These are phyloP conservation scores for Pseudohalonectria lignicola DNA, from an alignment of 2,329 filamentous ascomycete genomes.

Conservation along the genomic window DNA sequence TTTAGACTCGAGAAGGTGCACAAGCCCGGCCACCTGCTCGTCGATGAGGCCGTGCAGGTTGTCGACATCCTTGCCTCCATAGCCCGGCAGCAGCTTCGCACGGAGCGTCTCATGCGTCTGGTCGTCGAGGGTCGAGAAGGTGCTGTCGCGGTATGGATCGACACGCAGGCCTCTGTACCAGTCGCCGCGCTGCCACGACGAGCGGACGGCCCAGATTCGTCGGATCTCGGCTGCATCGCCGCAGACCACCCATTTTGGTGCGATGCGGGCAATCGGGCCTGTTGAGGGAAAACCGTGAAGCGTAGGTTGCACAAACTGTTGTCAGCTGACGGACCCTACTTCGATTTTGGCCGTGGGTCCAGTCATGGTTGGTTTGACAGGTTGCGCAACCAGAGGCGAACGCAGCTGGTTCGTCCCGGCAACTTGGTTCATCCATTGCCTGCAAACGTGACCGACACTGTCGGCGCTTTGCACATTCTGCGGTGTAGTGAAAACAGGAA, in stretches of 20 bases:
- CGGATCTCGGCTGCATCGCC: constrained; percentile 17
- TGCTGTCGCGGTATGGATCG: constrained; percentile 36
- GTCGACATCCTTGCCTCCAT: constrained; percentile 18
- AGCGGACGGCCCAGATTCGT: constrained; percentile 17
- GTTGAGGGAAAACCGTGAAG: background rate
- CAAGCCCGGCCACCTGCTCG: constrained; percentile 28
- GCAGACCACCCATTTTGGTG: constrained; percentile 16
- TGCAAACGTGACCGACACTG: too few relatives aligned
- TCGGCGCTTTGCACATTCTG: too few relatives aligned
- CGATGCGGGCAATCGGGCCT: constrained; percentile 17
- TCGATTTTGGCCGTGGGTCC: too few relatives aligned
- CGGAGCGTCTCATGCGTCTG: constrained; percentile 26
- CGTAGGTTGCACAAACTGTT: background rate
- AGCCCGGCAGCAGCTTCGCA: constrained; percentile 19
- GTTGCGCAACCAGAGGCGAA: too few relatives aligned
- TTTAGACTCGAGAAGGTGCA: constrained; percentile 28
- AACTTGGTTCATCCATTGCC: too few relatives aligned
- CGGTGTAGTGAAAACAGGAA: too few relatives aligned
- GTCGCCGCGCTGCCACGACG: constrained; percentile 11
- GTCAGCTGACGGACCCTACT: too few relatives aligned
- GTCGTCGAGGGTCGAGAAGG: constrained; percentile 37
- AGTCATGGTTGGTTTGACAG: too few relatives aligned
- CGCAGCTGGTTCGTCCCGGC: too few relatives aligned
- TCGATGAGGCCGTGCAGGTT: constrained; percentile 26
- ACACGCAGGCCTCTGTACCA: constrained; percentile 37